Percentiles rank a stretch among this genome's conserved stretches.
phyloP scores from a whole-genome alignment of 768 basidiomycete genomes.

The Phanerodontia chrysosporium region DNA sequence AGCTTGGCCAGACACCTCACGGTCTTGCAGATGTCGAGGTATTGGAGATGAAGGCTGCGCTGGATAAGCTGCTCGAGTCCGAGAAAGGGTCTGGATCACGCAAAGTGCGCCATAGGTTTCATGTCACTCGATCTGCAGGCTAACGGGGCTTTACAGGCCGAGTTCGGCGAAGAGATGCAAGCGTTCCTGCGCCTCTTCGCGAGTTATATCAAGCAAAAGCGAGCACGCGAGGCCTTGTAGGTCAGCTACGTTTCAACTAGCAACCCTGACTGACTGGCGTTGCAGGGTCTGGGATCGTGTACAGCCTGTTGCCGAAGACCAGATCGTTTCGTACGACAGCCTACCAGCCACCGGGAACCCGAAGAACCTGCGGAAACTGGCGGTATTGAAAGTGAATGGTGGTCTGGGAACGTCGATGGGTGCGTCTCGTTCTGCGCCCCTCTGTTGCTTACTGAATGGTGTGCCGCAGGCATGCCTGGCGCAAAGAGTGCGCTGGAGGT shows the following conservation, averaged over 20 bases:
- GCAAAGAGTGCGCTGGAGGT: slow-evolving; percentile 75
- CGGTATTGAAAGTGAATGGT: slow-evolving; percentile 76
- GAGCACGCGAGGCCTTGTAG: slow-evolving; percentile 78
- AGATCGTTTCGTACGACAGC: slow-evolving; percentile 55
- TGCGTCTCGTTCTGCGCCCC: slow-evolving; percentile 10
- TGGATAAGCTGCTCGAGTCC: not conserved
- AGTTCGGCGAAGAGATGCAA: slow-evolving; percentile 94
- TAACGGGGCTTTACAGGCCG: slow-evolving; percentile 52
- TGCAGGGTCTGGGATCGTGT: slow-evolving; percentile 36
- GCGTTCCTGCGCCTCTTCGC: slow-evolving; percentile 96
- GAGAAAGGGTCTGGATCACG: not conserved
- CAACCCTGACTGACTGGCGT: too few relatives aligned
- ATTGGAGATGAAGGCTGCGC: not conserved
- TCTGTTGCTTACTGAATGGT: not conserved
- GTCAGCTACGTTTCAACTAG: too few relatives aligned
- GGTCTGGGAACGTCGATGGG: slow-evolving; percentile 68
- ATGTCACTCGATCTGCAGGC: not conserved
- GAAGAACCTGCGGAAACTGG: slow-evolving; percentile 59
- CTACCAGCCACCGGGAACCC: slow-evolving; percentile 41
- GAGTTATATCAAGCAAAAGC: slow-evolving; percentile 85
- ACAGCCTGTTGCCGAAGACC: slow-evolving; percentile 56
- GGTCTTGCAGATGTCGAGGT: not conserved
- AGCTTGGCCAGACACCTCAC: not conserved
- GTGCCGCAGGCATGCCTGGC: slow-evolving; percentile 26
- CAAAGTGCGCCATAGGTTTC: not conserved